Evolutionary conservation across 2,329 filamentous ascomycete species (phyloP), one percentile per base, ranked within the genome.

Genomic region (Ophiosphaerella herpotricha): DNA sequence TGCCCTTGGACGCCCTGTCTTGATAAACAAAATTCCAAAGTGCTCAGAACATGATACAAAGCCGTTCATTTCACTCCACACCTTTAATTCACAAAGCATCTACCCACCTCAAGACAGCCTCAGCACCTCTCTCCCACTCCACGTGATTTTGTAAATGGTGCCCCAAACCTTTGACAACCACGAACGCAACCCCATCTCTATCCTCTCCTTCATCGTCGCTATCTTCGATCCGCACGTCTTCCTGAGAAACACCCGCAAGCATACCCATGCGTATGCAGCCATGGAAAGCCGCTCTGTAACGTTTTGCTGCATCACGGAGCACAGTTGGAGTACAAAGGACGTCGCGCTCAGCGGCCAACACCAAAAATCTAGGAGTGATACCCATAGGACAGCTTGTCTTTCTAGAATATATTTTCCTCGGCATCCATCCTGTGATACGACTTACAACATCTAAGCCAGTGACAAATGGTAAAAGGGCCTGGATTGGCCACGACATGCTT

Each of bases 81-180:
- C 26, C 26, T 29, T 29, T 29, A 29, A 29, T 35, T 43, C 8
- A 45, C 14, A 54, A 40, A 33, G 52, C 14, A 43, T 67, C 48
- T 45, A 77, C 70, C 60, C 80, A 83, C 0, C 57, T 60, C 18
- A 77, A 55, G 26, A 83, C 47, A 52, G 77, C 79, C 44, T 68
- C 63, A 1, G 77, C 79, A 1, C 80, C 80, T 2, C 73, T 61
- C 46, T 80, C 67, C 77, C 78, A 82, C 34, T 73, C 70, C 9
- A 76, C 64, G 57, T 83, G 80, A 47, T 83, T 81, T 60, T 82
- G 79, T 38, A 82, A 52, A 65, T 84, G 80, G 61, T 84, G 80
- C 2, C 76, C 80, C 3, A 78, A 71, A 2, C 73, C 75, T 3
- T 73, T 67, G 1, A 82, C 76, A 39, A 77, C 65, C 13, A 58